These are phyloP conservation scores for Pholiota microspora DNA, from an alignment of 768 basidiomycete species.

Conservation along the genomic window DNA sequence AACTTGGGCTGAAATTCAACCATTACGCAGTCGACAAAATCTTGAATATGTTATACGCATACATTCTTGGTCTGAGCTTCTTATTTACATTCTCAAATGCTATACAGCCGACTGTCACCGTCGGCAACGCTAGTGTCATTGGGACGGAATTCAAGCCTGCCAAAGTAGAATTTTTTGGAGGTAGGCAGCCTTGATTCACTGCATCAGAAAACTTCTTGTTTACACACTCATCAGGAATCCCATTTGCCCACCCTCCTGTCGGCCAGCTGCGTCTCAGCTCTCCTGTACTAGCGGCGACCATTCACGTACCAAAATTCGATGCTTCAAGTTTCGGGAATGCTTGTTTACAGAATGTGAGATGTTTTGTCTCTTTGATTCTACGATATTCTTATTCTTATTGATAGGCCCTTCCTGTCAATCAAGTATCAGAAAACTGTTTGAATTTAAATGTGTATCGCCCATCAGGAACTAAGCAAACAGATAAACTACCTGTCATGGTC, in stretches of 20 bases:
- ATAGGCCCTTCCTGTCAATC: neutral
- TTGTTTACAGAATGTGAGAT: slow-evolving; percentile 44
- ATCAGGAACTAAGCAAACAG: slow-evolving; percentile 22
- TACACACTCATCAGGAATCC: slow-evolving; percentile 33
- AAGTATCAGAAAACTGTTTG: slow-evolving; percentile 54
- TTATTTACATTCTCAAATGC: neutral
- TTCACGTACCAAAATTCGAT: slow-evolving; percentile 31
- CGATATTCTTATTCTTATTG: no score
- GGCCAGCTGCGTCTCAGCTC: slow-evolving; percentile 41
- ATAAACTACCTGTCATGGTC: slow-evolving; percentile 33
- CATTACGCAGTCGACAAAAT: no score
- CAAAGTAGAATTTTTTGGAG: neutral
- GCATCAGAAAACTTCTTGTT: neutral
- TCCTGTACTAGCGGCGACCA: slow-evolving; percentile 37
- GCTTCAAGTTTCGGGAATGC: slow-evolving; percentile 40
- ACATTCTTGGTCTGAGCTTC: neutral
- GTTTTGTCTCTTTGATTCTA: no score
- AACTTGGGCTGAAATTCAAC: no score
- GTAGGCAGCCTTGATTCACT: neutral
- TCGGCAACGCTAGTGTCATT: neutral
- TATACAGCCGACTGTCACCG: neutral
- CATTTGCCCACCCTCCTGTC: slow-evolving; percentile 49
- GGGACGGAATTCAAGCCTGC: neutral
- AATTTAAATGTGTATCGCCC: slow-evolving; percentile 58
- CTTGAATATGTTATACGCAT: neutral